Percentiles rank a stretch among this genome's conserved stretches.
phyloP scores from a whole-genome alignment of 768 basidiomycete genomes.

The Chiua virens region DNA sequence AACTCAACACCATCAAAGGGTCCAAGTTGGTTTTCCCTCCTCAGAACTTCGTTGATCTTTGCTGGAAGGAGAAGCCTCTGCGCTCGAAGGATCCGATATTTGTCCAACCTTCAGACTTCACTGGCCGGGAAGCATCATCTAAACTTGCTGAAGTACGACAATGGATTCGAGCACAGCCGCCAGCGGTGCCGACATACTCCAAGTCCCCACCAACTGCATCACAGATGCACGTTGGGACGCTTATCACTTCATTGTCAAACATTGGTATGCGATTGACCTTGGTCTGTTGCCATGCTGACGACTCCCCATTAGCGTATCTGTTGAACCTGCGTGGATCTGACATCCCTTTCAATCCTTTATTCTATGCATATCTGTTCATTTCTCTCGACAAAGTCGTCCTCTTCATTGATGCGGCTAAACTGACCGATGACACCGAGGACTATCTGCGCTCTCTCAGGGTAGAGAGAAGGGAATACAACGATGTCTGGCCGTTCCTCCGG shows the following conservation, averaged over 20 bases:
- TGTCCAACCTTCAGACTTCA: slow-evolving; percentile 69
- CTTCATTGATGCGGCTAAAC: slow-evolving; percentile 73
- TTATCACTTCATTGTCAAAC: slow-evolving; percentile 66
- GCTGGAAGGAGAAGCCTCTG: slow-evolving; percentile 76
- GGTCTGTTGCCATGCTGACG: slow-evolving; percentile 1
- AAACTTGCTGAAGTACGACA: slow-evolving; percentile 72
- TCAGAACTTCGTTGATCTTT: slow-evolving; percentile 79
- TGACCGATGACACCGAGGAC: slow-evolving; percentile 53
- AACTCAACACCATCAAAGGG: slow-evolving; percentile 48
- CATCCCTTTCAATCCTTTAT: slow-evolving; percentile 90
- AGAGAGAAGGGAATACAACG: slow-evolving; percentile 65
- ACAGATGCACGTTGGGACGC: slow-evolving; percentile 65
- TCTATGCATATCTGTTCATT: slow-evolving; percentile 84
- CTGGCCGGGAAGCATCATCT: slow-evolving; percentile 59
- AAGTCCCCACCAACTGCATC: slow-evolving; percentile 58
- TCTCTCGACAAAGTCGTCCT: slow-evolving; percentile 60
- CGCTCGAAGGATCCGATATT: slow-evolving; percentile 66
- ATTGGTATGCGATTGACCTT: slow-evolving; percentile 51
- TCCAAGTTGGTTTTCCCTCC: slow-evolving; percentile 78
- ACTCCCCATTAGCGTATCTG: slow-evolving; percentile 60
- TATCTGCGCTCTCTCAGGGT: slow-evolving; percentile 63
- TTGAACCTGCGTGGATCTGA: slow-evolving; percentile 90
- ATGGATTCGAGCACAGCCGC: slow-evolving; percentile 65
- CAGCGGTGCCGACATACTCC: slow-evolving; percentile 60
- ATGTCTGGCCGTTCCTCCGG: slow-evolving; percentile 77